A percentile compares a stretch with the other conserved stretches of the same genome.
Evolutionary conservation across 345 rosid genomes (phyloP).

Genomic region (Clarkia xantiana): DNA sequence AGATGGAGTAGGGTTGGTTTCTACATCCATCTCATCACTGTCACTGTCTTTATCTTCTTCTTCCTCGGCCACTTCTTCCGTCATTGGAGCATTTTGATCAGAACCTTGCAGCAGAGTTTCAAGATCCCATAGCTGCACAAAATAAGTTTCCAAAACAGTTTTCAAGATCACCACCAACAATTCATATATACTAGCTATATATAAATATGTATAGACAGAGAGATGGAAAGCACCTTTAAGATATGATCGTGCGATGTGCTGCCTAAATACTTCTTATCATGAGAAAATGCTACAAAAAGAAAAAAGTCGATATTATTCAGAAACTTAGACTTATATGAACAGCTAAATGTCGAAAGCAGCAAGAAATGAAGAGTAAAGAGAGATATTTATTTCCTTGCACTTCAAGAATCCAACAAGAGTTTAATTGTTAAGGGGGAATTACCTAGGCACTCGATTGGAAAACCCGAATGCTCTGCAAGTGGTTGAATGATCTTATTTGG

Average conservation of each 20-base stretch:
- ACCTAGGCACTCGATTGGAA: conserved; percentile 89
- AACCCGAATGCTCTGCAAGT: conserved; percentile 73
- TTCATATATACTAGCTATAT: too few relatives aligned
- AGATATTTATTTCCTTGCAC: too few relatives aligned
- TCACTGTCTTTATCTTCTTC: conserved; percentile 42
- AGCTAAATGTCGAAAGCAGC: too few relatives aligned
- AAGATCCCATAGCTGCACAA: conserved; percentile 74
- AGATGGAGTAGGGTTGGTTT: conserved; percentile 20
- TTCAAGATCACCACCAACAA: not conserved
- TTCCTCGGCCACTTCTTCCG: conserved; percentile 12
- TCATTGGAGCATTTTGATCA: conserved; percentile 14
- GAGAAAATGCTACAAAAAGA: conserved; percentile 72
- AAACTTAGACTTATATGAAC: not conserved
- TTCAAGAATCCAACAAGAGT: too few relatives aligned
- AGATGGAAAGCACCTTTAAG: conserved; percentile 63
- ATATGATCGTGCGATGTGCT: conserved; percentile 77
- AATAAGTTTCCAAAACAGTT: too few relatives aligned
- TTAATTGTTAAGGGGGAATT: conserved; percentile 5
- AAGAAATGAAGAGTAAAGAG: too few relatives aligned
- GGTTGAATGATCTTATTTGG: conserved; percentile 90
- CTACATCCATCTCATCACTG: conserved; percentile 70
- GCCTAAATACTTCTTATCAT: conserved; percentile 70
- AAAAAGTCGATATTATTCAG: conserved; percentile 12
- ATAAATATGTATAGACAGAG: too few relatives aligned
- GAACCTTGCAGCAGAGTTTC: conserved; percentile 51